Conservation (phyloP, 2,329 filamentous ascomycete genomes). For the Ophiostoma montium region DNA sequence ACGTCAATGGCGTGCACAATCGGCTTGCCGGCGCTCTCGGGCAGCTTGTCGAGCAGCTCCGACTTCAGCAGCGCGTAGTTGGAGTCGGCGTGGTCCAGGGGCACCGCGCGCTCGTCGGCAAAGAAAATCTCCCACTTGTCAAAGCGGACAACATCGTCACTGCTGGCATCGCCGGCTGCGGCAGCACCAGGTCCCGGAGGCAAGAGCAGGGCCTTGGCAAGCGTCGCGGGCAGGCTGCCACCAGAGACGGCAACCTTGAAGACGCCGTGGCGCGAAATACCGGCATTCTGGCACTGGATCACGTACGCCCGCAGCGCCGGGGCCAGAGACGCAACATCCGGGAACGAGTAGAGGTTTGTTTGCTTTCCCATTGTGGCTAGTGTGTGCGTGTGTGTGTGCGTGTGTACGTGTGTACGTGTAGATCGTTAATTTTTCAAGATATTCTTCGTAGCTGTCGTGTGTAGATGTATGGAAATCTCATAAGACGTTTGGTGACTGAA, state of each 20-base stretch:
- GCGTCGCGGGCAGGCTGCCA: conserved; percentile 77
- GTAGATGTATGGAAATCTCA: too few species aligned
- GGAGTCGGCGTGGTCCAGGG: conserved; percentile 82
- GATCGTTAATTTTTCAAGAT: too few species aligned
- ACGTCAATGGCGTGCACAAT: conserved; percentile 66
- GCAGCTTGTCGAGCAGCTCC: conserved; percentile 81
- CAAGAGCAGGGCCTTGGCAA: conserved; percentile 69
- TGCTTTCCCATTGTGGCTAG: conserved; percentile 37
- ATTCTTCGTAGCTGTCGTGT: not conserved
- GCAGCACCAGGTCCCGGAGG: conserved; percentile 17
- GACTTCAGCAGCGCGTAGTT: conserved; percentile 83
- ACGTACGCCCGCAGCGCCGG: conserved; percentile 68
- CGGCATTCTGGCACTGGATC: conserved; percentile 65
- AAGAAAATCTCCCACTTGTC: conserved; percentile 96
- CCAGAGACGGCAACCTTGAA: conserved; percentile 93
- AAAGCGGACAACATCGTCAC: conserved; percentile 57
- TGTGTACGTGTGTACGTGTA: not conserved
- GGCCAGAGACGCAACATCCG: conserved; percentile 54
- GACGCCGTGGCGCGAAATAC: conserved; percentile 61
- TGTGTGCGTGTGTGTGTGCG: not conserved
- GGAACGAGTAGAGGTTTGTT: conserved; percentile 69
- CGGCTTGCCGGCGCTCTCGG: conserved; percentile 49
- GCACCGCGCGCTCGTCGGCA: conserved; percentile 89
- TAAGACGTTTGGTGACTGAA: too few species aligned
- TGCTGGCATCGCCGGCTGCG: conserved; percentile 14